A percentile compares a stretch with the other conserved stretches of the same genome.
Conservation (phyloP, 2,329 filamentous ascomycete species). For the Cladosporium halotolerans region DNA sequence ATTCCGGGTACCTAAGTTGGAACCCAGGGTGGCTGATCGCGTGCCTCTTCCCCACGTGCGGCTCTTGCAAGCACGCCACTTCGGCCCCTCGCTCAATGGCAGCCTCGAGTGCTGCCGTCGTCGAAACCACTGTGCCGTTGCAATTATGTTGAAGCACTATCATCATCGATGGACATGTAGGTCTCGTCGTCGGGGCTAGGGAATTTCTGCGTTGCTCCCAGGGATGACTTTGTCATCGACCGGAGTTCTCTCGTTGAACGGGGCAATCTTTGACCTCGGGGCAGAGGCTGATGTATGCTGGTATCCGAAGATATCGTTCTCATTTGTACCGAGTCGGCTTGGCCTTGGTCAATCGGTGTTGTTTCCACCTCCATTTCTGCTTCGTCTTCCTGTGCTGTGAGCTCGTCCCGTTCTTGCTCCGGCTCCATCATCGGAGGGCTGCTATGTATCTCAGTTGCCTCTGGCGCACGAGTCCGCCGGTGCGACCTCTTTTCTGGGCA, state of each 20-base stretch:
- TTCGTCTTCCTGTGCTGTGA: not conserved
- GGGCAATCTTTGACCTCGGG: no score
- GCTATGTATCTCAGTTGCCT: no score
- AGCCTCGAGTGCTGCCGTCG: not conserved
- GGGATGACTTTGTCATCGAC: not conserved
- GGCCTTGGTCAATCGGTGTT: not conserved
- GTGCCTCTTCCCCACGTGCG: not conserved
- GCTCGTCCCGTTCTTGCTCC: no score
- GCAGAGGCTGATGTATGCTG: no score
- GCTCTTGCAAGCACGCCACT: not conserved
- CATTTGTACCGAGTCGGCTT: not conserved
- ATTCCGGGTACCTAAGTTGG: no score
- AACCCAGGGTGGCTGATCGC: no score
- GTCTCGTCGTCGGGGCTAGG: not conserved
- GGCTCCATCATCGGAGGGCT: no score
- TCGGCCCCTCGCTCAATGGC: not conserved
- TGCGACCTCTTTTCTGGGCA: no score
- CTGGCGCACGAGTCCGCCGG: no score
- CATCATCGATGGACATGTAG: not conserved
- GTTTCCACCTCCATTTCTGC: not conserved
- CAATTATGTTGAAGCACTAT: constrained; percentile 1
- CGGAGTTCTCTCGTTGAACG: not conserved
- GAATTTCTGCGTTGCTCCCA: not conserved
- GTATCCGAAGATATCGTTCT: not conserved
- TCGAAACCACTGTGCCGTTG: not conserved